phyloP scores from a whole-genome alignment of 208 protist genomes.

The Vickermania ingenoplastis region DNA sequence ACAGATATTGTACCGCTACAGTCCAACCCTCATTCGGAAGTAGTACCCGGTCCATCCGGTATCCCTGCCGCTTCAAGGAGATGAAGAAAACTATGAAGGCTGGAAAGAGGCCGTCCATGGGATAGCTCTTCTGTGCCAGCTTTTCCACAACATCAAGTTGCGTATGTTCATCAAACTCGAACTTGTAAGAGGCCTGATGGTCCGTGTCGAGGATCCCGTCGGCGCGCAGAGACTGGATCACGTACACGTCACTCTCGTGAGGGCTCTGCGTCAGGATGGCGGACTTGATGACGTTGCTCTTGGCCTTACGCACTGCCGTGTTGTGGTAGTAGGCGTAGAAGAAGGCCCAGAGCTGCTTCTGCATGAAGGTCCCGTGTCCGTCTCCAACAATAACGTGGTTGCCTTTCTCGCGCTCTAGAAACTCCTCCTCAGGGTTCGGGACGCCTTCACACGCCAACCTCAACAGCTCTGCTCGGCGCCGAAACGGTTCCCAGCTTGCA shows the following conservation, averaged over 20 bases:
- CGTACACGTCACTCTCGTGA: conserved; percentile 7
- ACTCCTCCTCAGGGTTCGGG: background rate
- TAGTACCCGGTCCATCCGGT: conserved; percentile 31
- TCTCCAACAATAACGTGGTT: background rate
- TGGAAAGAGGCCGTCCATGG: conserved; percentile 12
- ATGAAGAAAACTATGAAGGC: conserved; percentile 27
- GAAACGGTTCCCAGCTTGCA: conserved; percentile 18
- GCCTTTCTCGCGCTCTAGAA: background rate
- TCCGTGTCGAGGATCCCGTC: conserved; percentile 11
- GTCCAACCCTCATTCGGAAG: conserved; percentile 27
- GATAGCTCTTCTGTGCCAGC: background rate
- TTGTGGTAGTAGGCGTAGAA: conserved; percentile 47
- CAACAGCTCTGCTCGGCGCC: background rate
- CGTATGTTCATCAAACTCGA: background rate
- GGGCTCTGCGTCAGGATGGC: background rate
- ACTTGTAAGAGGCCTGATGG: background rate
- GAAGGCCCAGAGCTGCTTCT: conserved; percentile 41
- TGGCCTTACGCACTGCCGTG: background rate
- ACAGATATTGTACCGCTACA: conserved; percentile 33
- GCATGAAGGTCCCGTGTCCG: conserved; percentile 5
- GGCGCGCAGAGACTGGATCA: conserved; percentile 21
- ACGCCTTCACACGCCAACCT: background rate
- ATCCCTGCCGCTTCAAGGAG: conserved; percentile 17
- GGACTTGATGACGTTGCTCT: background rate
- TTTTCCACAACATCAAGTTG: background rate